phyloP scores from a whole-genome alignment of 1,284 basidiomycete genomes.

The Schizophyllum amplum region DNA sequence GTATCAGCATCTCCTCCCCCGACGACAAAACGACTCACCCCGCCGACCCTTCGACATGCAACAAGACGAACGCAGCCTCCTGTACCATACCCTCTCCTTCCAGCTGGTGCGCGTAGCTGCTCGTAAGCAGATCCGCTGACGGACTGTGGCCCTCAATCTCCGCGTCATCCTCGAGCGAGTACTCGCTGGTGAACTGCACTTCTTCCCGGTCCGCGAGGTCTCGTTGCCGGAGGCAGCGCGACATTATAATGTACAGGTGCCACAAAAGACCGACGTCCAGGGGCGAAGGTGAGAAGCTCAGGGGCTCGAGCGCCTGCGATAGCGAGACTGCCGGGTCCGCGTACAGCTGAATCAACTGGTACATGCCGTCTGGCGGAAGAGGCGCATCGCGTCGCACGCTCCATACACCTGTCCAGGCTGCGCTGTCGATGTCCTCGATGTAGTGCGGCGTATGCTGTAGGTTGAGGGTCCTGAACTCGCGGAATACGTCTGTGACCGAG shows the following conservation, averaged over 20 bases:
- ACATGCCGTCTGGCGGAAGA: conserved; percentile 62
- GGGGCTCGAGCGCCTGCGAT: conserved; percentile 53
- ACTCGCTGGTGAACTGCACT: conserved; percentile 24
- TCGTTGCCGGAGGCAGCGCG: conserved; percentile 72
- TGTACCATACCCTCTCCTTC: conserved; percentile 78
- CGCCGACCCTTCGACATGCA: conserved; percentile 77
- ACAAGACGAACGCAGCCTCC: conserved; percentile 83
- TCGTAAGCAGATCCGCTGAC: conserved; percentile 76
- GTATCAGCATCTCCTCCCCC: conserved; percentile 1
- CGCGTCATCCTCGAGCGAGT: conserved; percentile 18
- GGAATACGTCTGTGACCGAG: conserved; percentile 63
- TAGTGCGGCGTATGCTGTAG: conserved; percentile 13
- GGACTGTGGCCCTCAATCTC: conserved; percentile 69
- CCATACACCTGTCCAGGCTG: neutral
- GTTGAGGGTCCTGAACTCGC: conserved; percentile 44
- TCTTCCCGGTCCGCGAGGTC: conserved; percentile 80
- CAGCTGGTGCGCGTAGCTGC: conserved; percentile 82
- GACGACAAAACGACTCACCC: conserved; percentile 44
- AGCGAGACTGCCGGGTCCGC: conserved; percentile 61
- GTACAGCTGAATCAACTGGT: conserved; percentile 76
- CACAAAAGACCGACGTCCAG: conserved; percentile 82
- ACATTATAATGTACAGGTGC: conserved; percentile 89
- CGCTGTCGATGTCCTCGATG: neutral
- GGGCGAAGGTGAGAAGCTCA: conserved; percentile 71
- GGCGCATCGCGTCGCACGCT: conserved; percentile 12